Evolutionary conservation across 2,329 filamentous ascomycete genomes (phyloP).

Genomic region (Fusarium aywerte): DNA sequence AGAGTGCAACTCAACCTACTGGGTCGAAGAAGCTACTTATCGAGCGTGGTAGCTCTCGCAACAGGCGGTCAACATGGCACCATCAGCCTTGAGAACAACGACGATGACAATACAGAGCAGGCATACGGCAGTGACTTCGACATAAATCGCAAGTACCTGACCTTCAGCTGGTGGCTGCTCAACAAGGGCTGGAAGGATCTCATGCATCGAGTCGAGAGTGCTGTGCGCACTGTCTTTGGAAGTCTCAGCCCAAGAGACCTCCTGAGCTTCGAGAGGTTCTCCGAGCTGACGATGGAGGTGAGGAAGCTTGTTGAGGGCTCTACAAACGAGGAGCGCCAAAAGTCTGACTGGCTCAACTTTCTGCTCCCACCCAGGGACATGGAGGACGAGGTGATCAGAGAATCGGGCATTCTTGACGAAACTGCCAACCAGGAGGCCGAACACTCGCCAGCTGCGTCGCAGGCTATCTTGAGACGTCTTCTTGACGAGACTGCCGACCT

Average conservation of each 20-base stretch:
- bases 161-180: constrained; percentile 97
- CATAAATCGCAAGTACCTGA: constrained; percentile 92
- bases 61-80: constrained; percentile 77
- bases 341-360: constrained; percentile 79
- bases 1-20: constrained; percentile 97
- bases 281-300: constrained; percentile 83
- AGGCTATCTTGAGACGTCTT: constrained; percentile 77
- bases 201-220: constrained; percentile 82
- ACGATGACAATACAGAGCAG: constrained; percentile 85
- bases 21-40: constrained; percentile 93
- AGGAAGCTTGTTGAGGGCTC: constrained; percentile 84
- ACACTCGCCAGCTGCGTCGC: constrained; percentile 56
- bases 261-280: constrained; percentile 81
- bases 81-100: constrained; percentile 92
- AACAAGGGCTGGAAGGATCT: constrained; percentile 89
- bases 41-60: constrained; percentile 91
- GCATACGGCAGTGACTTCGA: constrained; percentile 93
- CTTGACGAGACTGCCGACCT: constrained; percentile 96
- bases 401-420: constrained; percentile 80
- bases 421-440: constrained; percentile 50
- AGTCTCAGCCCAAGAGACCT: constrained; percentile 88
- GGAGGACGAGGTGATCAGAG: constrained; percentile 84
- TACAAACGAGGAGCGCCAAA: constrained; percentile 54
- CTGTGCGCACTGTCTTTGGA: constrained; percentile 91
- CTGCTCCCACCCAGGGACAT: constrained; percentile 82